phyloP scores from a whole-genome alignment of 345 rosid species.

The Salix udensis region DNA sequence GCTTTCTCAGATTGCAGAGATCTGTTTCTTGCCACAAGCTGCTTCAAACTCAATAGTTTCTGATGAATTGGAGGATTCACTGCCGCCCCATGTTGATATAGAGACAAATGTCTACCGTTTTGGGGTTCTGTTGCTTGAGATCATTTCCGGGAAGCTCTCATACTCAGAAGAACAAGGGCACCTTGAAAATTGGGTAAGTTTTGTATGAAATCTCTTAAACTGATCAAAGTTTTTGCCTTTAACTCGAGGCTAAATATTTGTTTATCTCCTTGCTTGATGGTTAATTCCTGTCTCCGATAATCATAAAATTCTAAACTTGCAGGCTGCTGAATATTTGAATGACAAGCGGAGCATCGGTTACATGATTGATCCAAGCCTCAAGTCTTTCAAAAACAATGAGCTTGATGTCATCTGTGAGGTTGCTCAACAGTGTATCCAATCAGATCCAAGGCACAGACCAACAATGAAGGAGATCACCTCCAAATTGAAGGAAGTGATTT shows the following conservation, averaged over 20 bases:
- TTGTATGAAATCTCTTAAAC: neutral
- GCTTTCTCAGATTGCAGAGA: conserved; percentile 55
- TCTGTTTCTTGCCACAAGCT: conserved; percentile 31
- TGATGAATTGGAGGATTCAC: conserved; percentile 38
- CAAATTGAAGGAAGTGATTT: conserved; percentile 56
- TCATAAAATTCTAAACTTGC: conserved; percentile 12
- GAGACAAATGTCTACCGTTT: conserved; percentile 66
- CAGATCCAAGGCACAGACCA: conserved; percentile 58
- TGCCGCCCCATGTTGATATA: conserved; percentile 44
- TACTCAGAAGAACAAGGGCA: conserved; percentile 63
- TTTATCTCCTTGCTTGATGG: neutral
- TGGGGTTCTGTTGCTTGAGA: conserved; percentile 77
- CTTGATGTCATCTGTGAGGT: conserved; percentile 62
- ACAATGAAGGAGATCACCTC: conserved; percentile 55
- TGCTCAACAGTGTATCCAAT: conserved; percentile 49
- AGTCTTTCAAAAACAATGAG: conserved; percentile 63
- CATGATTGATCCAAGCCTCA: conserved; percentile 66
- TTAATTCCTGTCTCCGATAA: neutral
- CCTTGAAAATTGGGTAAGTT: conserved; percentile 68
- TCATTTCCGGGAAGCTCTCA: conserved; percentile 77
- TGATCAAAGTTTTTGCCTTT: neutral
- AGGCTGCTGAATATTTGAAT: conserved; percentile 66
- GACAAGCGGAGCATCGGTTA: conserved; percentile 37
- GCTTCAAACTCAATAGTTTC: conserved; percentile 26
- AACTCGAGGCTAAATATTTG: neutral